Conservation (phyloP, 2,329 filamentous ascomycete species). For the Tolypocladium paradoxum region DNA sequence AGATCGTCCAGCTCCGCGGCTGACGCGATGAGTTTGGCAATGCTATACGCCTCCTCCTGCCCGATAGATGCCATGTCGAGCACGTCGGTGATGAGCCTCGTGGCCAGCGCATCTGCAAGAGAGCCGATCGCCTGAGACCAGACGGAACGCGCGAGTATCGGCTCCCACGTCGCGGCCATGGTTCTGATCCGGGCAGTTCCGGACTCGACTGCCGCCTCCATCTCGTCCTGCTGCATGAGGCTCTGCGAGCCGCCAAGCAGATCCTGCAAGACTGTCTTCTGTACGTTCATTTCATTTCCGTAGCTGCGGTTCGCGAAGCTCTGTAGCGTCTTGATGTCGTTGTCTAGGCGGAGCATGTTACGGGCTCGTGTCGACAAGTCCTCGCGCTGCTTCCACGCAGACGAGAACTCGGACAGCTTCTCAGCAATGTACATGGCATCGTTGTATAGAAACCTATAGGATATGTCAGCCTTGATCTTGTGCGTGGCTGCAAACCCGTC, state of each 20-base stretch:
- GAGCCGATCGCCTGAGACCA: conserved; percentile 54
- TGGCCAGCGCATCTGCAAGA: conserved; percentile 45
- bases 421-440: conserved; percentile 55
- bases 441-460: conserved; percentile 51
- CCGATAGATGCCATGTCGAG: conserved; percentile 51
- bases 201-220: conserved; percentile 39
- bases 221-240: conserved; percentile 46
- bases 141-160: conserved; percentile 47
- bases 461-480: not conserved
- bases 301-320: conserved; percentile 53
- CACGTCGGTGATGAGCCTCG: conserved; percentile 50
- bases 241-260: conserved; percentile 50
- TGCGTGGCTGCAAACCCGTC: not conserved
- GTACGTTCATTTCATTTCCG: conserved; percentile 47
- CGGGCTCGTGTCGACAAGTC: conserved; percentile 40
- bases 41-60: conserved; percentile 52
- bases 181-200: conserved; percentile 41
- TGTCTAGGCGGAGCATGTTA: conserved; percentile 46
- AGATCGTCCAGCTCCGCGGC: conserved; percentile 50
- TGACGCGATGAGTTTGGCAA: conserved; percentile 46
- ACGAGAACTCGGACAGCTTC: conserved; percentile 36
- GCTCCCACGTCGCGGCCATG: conserved; percentile 45
- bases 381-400: conserved; percentile 40
- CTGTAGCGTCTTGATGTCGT: conserved; percentile 47
- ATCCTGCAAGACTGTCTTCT: conserved; percentile 51